Evolutionary conservation across 495 filamentous ascomycete genomes (phyloP).

Genomic region (Acidomyces sp.): DNA sequence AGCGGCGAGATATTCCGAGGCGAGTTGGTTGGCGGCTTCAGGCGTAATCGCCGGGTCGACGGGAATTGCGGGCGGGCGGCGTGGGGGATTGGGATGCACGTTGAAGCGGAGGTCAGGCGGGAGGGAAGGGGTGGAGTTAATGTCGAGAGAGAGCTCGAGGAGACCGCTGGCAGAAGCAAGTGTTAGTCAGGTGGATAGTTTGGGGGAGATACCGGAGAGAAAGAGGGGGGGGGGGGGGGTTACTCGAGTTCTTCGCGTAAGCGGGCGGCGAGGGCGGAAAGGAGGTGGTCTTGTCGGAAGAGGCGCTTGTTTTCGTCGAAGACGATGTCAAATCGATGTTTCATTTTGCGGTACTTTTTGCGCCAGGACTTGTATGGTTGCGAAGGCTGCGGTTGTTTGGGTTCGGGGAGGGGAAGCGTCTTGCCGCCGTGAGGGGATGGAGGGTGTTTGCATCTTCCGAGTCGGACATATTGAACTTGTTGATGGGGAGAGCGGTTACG

Average conservation of each 20-base stretch:
- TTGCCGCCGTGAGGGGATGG: too few species aligned
- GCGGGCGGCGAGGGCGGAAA: conserved; percentile 58
- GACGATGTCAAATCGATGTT: conserved; percentile 66
- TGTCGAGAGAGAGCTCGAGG: conserved; percentile 72
- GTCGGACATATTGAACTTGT: too few species aligned
- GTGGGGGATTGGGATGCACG: conserved; percentile 28
- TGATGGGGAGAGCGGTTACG: too few species aligned
- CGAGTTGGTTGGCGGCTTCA: conserved; percentile 29
- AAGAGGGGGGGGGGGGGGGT: too few species aligned
- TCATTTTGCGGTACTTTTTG: conserved; percentile 94
- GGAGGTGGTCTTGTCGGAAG: conserved; percentile 64
- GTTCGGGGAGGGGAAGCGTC: too few species aligned
- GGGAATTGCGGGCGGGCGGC: conserved; percentile 26
- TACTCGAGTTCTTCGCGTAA: conserved; percentile 83
- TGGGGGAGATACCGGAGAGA: too few species aligned
- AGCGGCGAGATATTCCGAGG: conserved; percentile 24
- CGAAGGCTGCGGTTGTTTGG: too few species aligned
- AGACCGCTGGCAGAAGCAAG: conserved; percentile 45
- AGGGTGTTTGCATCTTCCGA: too few species aligned
- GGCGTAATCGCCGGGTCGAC: conserved; percentile 29
- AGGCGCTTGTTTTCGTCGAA: conserved; percentile 69
- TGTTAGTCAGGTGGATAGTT: too few species aligned
- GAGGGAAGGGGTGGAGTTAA: conserved; percentile 68
- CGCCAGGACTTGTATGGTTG: conserved; percentile 30
- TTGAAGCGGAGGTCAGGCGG: conserved; percentile 60